Conservation (phyloP, 768 basidiomycete genomes). For the Collybiopsis luxurians region DNA sequence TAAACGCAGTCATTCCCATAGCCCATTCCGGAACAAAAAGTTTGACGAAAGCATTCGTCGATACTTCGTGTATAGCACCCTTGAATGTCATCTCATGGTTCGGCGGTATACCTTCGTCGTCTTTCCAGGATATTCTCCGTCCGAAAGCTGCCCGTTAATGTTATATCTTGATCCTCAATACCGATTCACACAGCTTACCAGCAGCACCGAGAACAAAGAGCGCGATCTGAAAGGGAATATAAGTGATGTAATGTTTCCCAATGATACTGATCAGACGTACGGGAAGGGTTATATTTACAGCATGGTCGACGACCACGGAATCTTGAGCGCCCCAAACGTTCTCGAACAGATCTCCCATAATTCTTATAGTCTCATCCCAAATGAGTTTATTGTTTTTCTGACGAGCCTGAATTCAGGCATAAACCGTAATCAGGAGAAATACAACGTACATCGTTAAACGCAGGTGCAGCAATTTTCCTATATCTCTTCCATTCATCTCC, state of each 20-base stretch:
- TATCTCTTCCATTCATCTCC: constrained; percentile 66
- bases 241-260: not conserved
- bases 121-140: constrained; percentile 7
- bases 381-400: constrained; percentile 47
- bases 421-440: not conserved
- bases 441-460: constrained; percentile 54
- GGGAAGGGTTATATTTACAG: constrained; percentile 50
- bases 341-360: constrained; percentile 40
- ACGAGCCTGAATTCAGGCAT: not conserved
- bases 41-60: constrained; percentile 34
- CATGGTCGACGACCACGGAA: constrained; percentile 41
- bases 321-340: constrained; percentile 46
- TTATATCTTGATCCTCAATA: not conserved
- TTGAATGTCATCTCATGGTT: constrained; percentile 49
- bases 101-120: constrained; percentile 22
- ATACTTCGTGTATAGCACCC: constrained; percentile 42
- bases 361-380: constrained; percentile 42
- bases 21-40: constrained; percentile 38
- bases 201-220: constrained; percentile 28
- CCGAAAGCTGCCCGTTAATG: constrained; percentile 6
- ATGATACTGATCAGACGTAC: constrained; percentile 26
- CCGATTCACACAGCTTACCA: constrained; percentile 27
- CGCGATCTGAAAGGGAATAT: not conserved
- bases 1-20: constrained; percentile 30
- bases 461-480: constrained; percentile 59